A percentile compares a stretch with the other conserved stretches of the same genome.
phyloP scores from a whole-genome alignment of 805 yeast genomes.

The Candida verbasci region DNA sequence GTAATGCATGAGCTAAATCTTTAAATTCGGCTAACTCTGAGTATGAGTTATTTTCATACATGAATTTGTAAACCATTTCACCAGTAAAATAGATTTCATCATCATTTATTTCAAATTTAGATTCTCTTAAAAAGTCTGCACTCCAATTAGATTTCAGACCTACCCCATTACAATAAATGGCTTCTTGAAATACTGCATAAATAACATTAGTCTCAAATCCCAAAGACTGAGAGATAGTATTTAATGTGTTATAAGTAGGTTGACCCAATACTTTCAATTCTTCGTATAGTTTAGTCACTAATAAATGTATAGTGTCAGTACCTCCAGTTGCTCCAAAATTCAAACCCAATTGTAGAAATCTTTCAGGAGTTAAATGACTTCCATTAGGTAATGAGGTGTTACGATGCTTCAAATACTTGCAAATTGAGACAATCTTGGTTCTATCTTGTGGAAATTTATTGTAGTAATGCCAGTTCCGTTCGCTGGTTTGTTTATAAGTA shows the following conservation, averaged over 20 bases:
- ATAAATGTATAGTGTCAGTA: slow-evolving; percentile 41
- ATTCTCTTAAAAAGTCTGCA: slow-evolving; percentile 32
- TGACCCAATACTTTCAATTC: slow-evolving; percentile 33
- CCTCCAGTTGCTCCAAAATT: slow-evolving; percentile 50
- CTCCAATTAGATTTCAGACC: slow-evolving; percentile 39
- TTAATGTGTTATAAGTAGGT: slow-evolving; percentile 36
- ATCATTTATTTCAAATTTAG: slow-evolving; percentile 18
- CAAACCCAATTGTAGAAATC: slow-evolving; percentile 53
- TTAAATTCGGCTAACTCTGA: slow-evolving; percentile 37
- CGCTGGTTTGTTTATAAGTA: slow-evolving; percentile 43
- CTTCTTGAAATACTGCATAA: slow-evolving; percentile 55
- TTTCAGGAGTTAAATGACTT: slow-evolving; percentile 43
- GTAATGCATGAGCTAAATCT: slow-evolving; percentile 36
- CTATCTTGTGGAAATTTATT: slow-evolving; percentile 46
- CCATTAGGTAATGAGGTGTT: slow-evolving; percentile 45
- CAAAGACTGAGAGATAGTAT: slow-evolving; percentile 24
- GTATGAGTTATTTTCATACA: slow-evolving; percentile 41
- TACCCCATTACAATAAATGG: slow-evolving; percentile 49
- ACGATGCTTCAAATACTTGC: slow-evolving; percentile 25
- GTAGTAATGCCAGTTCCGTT: slow-evolving; percentile 46
- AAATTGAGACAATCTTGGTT: slow-evolving; percentile 31
- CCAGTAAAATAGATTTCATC: slow-evolving; percentile 44
- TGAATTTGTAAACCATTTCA: slow-evolving; percentile 51
- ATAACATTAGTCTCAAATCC: slow-evolving; percentile 52
- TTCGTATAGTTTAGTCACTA: slow-evolving; percentile 36